Conservation (phyloP, 352 stramenopile species). For the Thalassiosira exigua region DNA sequence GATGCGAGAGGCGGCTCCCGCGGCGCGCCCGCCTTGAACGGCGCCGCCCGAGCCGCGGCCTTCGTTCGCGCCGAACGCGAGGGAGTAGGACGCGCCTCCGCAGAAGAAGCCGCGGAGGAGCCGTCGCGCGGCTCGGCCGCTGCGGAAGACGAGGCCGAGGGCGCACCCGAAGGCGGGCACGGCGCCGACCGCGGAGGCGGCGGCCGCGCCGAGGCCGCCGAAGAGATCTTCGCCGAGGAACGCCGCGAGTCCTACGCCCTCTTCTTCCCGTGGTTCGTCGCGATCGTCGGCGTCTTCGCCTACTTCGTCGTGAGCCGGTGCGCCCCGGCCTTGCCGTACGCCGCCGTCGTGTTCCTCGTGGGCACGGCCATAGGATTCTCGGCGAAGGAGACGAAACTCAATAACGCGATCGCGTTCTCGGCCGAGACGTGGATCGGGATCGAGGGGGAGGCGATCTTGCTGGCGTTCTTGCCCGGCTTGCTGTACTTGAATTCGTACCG, state of each 20-base stretch:
- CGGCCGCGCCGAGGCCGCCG: too few species aligned
- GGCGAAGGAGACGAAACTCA: neutral
- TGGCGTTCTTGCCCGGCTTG: constrained; percentile 83
- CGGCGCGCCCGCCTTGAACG: too few species aligned
- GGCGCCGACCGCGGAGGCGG: neutral
- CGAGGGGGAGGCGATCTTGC: constrained; percentile 74
- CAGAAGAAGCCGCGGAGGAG: too few species aligned
- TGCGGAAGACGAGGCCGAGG: neutral
- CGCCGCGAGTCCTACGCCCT: constrained; percentile 27
- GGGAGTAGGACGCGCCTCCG: too few species aligned
- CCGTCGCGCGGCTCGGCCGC: neutral
- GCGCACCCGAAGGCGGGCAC: neutral
- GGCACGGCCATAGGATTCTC: constrained; percentile 68
- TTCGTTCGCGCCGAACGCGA: too few species aligned
- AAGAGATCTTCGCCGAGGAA: neutral
- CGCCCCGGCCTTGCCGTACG: constrained; percentile 71
- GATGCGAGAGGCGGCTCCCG: too few species aligned
- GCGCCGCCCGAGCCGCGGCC: too few species aligned
- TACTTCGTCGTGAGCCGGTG: constrained; percentile 78
- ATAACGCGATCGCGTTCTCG: constrained; percentile 5
- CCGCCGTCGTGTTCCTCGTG: constrained; percentile 83
- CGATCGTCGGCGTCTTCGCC: constrained; percentile 70
- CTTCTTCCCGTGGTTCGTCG: constrained; percentile 74
- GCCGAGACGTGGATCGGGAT: constrained; percentile 65
- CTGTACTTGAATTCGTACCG: constrained; percentile 81